phyloP scores from a whole-genome alignment of 495 filamentous ascomycete genomes.

The Xylaria venustula region DNA sequence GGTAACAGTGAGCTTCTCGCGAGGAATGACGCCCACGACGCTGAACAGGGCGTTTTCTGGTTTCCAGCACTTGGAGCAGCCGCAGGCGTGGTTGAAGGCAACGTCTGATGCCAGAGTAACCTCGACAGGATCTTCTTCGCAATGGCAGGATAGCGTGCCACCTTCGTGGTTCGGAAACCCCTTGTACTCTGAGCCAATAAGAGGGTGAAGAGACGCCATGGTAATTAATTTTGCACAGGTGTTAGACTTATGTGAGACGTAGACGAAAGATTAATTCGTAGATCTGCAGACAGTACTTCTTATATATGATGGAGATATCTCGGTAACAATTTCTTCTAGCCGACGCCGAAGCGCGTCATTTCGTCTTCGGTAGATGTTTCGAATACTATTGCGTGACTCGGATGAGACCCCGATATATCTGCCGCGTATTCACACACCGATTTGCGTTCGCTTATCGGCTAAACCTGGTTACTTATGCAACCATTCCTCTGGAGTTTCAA shows the following conservation, averaged over 20 bases:
- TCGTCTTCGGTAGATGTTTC: too few species aligned
- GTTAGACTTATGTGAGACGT: neutral
- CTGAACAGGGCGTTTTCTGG: constrained; percentile 57
- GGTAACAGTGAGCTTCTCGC: constrained; percentile 45
- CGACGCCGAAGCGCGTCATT: too few species aligned
- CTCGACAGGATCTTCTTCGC: constrained; percentile 45
- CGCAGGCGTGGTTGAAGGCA: constrained; percentile 64
- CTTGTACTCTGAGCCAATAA: constrained; percentile 54
- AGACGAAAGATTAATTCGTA: too few species aligned
- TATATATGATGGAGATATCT: too few species aligned
- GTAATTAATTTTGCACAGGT: neutral
- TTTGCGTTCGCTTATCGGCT: too few species aligned
- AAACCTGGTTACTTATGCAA: too few species aligned
- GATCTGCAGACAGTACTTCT: too few species aligned
- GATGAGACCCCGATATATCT: too few species aligned
- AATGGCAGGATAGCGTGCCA: constrained; percentile 56
- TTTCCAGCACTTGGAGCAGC: constrained; percentile 67
- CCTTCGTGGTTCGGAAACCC: constrained; percentile 49
- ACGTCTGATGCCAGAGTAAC: constrained; percentile 53
- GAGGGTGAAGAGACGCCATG: constrained; percentile 47
- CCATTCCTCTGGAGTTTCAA: too few species aligned
- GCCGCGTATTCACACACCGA: too few species aligned
- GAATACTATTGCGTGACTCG: too few species aligned
- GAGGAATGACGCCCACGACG: constrained; percentile 55
- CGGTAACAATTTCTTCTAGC: too few species aligned